These are phyloP conservation scores for Polytolypa hystricis DNA, from an alignment of 2,329 filamentous ascomycete genomes.

Conservation along the genomic window DNA sequence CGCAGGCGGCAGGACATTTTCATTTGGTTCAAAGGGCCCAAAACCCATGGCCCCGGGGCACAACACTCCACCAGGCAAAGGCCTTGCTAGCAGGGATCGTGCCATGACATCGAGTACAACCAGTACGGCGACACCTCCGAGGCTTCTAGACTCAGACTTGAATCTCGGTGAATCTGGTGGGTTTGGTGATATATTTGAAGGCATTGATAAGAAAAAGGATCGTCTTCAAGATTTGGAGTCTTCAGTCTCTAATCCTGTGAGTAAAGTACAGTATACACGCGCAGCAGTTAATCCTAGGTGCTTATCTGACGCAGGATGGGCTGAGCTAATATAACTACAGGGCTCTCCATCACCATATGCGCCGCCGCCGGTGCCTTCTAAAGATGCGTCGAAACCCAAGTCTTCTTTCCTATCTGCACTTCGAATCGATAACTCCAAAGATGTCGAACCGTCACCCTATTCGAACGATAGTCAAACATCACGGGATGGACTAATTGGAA, in stretches of 20 bases:
- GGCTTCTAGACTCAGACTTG: conserved; percentile 36
- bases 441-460: conserved; percentile 38
- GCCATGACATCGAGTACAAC: conserved; percentile 42
- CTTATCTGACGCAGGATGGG: no score
- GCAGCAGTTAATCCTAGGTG: no score
- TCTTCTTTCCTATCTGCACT: conserved; percentile 31
- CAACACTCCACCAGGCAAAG: conserved; percentile 3
- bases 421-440: conserved; percentile 32
- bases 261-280: no score
- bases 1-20: conserved; percentile 42
- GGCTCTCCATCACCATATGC: conserved; percentile 13
- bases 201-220: conserved; percentile 29
- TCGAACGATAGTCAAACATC: conserved; percentile 44
- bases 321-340: not conserved
- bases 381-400: conserved; percentile 14
- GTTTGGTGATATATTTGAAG: conserved; percentile 44
- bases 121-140: conserved; percentile 41
- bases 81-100: conserved; percentile 29
- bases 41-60: conserved; percentile 17
- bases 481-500: conserved; percentile 37
- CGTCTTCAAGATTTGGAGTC: no score
- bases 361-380: conserved; percentile 14
- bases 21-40: conserved; percentile 38
- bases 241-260: no score
- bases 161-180: conserved; percentile 30